phyloP scores from a whole-genome alignment of 2,329 filamentous ascomycete species.

The Spiromastix sp. region DNA sequence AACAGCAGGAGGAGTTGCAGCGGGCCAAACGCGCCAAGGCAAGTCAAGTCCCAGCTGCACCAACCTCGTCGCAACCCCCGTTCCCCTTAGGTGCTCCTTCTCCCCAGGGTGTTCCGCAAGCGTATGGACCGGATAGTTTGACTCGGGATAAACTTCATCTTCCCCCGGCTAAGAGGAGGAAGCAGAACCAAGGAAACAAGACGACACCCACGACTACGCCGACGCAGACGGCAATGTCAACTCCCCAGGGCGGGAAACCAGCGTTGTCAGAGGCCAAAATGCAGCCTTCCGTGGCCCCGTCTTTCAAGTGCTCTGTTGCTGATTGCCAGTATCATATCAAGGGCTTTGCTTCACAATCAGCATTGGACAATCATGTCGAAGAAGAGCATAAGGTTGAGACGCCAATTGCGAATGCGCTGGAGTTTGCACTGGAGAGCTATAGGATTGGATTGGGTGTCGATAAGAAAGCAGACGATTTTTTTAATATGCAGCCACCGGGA shows the following conservation, averaged over 20 bases:
- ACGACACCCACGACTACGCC: conserved; percentile 12
- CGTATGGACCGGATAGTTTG: conserved; percentile 42
- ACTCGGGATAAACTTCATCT: conserved; percentile 48
- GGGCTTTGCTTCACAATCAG: conserved; percentile 45
- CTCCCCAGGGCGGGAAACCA: conserved; percentile 22
- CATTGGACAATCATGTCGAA: conserved; percentile 44
- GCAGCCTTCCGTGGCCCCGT: conserved; percentile 30
- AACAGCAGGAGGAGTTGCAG: conserved; percentile 36
- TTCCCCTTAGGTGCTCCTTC: conserved; percentile 41
- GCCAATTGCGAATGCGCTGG: conserved; percentile 43
- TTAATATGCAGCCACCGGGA: conserved; percentile 11
- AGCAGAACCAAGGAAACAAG: conserved; percentile 37
- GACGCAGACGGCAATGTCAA: conserved; percentile 16
- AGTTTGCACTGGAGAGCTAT: conserved; percentile 46
- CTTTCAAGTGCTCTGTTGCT: conserved; percentile 43
- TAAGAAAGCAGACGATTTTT: conserved; percentile 13
- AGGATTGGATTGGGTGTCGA: conserved; percentile 38
- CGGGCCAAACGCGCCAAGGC: conserved; percentile 28
- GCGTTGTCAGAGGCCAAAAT: conserved; percentile 29
- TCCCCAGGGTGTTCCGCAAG: conserved; percentile 48
- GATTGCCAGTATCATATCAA: conserved; percentile 44
- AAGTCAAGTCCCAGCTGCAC: conserved; percentile 35
- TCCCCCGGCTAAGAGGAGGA: conserved; percentile 47
- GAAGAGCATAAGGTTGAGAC: conserved; percentile 42
- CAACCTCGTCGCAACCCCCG: conserved; percentile 42